Conservation (phyloP, 768 basidiomycete genomes). For the Rhizopogon vinicolor region DNA sequence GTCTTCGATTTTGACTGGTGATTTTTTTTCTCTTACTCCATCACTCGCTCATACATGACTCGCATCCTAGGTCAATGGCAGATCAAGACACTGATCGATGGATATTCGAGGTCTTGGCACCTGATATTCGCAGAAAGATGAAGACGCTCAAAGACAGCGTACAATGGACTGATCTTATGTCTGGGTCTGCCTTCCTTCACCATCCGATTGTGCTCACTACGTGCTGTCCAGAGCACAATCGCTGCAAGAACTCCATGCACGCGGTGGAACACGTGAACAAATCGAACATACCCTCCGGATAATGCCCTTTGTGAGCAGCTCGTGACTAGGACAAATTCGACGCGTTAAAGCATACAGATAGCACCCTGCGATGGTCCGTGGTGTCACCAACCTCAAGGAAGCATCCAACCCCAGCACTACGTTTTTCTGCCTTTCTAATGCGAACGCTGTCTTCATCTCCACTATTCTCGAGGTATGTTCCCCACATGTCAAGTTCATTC, state of each 20-base stretch:
- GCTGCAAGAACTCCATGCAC: slow-evolving; percentile 65
- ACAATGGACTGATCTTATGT: slow-evolving; percentile 98
- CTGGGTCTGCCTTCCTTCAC: slow-evolving; percentile 19
- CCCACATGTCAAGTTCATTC: background rate
- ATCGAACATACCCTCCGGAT: slow-evolving; percentile 73
- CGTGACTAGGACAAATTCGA: background rate
- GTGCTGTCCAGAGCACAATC: slow-evolving; percentile 49
- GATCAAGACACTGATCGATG: slow-evolving; percentile 98
- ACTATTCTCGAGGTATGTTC: slow-evolving; percentile 75
- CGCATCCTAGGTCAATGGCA: slow-evolving; percentile 63
- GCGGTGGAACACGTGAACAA: slow-evolving; percentile 65
- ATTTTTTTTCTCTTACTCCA: slow-evolving; percentile 6
- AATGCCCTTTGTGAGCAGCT: slow-evolving; percentile 76
- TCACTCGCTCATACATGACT: background rate
- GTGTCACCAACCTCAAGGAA: slow-evolving; percentile 71
- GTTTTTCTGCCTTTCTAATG: slow-evolving; percentile 90
- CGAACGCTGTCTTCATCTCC: slow-evolving; percentile 87
- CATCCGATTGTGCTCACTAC: background rate
- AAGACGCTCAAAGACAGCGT: slow-evolving; percentile 53
- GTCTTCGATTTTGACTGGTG: slow-evolving; percentile 98
- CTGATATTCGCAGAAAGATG: slow-evolving; percentile 80
- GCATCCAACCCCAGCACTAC: slow-evolving; percentile 58
- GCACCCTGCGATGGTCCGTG: slow-evolving; percentile 97
- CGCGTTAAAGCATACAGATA: slow-evolving; percentile 24
- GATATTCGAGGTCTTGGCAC: slow-evolving; percentile 84